Base-by-base conservation (phyloP, 805 yeast genomes). In the Wickerhamiella sorbophila region DNA sequence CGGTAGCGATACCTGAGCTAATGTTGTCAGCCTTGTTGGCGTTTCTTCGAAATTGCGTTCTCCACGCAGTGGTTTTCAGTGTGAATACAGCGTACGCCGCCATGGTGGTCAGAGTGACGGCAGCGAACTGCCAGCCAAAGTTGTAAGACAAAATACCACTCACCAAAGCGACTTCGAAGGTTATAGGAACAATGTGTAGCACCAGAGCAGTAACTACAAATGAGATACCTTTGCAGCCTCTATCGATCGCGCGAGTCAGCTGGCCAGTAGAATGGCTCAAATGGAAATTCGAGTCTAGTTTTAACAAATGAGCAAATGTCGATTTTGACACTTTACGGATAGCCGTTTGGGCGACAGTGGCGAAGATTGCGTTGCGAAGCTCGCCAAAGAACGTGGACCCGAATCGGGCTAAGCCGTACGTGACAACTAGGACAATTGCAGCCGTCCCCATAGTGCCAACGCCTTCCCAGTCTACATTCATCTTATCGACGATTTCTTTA, bases 181-280 rank as follows among this genome's bases (percentile, higher is more conserved):
- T 71, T 33, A 88, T 81, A 6, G 98, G 98, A 27, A 88, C 66
- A 31, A 91, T 87, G 58, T 91, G 97, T 66, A 91, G 88, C n/a
- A 91, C 95, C 94, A 88, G 83, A 2, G 97, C 95, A 31, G 83
- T 76, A 37, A 91, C 65, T 4, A 91, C 96, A 52, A 82, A 87
- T 10, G 93, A 79, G 41, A 91, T 88, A 65, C 98, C 98, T 53
- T 91, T 88, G 1, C 97, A 88, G 59, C 98, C 98, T 49, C 98
- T 69, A 55, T 91, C 98, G 54, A 91, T 91, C 1, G 97, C 97
- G 47, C 98, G 69, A 0, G 96, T 88, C 27, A 91, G 62, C 0
- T 95, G 97, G 50, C 98, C 98, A 0, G 98, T 91, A 59, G 91
- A 97, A 51, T 87, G 70, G 9, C 88, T 71, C 33, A 91, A 62